Base-by-base conservation (phyloP, 345 rosid species). In the Triadica sebifera region DNA sequence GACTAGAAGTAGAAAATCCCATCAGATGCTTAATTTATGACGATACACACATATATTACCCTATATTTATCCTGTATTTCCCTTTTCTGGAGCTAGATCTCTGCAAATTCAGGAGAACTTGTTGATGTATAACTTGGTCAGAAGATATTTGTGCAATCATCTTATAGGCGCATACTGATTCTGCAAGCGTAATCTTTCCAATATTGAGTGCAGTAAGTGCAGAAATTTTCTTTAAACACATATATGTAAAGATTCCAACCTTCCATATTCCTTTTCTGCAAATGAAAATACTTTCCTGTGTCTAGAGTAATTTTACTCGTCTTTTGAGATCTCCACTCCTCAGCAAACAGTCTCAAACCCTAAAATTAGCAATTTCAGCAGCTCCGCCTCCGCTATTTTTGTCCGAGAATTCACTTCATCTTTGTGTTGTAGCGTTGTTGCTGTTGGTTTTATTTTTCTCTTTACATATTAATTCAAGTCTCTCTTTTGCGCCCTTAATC, bases 151-250 rank as follows among this genome's bases (percentile, higher is more conserved):
- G 38, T 29, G 17, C 29, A 17, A 50, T 29, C 57, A 67, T 3
- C 19, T 78, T 76, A 46, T 74, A 55, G 16, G 38, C 34, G 65
- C n/a, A 15, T 29, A 41, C 52, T 72, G 74, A 67, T 77, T 67
- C 79, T 47, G 53, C 70, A 55, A 56, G 61, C 59, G 72, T 71
- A 74, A 64, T 60, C 69, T 76, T 79, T 69, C 78, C 72, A 5
- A 16, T 70, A 75, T 73, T 61, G 67, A 52, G 50, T 67, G 71
- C 47, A 43, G 51, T 43, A 65, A 65, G 68, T 41, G 16, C 9
- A 41, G 4, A 65, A 65, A 39, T 43, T 65, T 29, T 41, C 34
- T 41, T 29, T 65, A n/a, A 4, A 65, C 39, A 64, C 41, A 65
- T 4, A 41, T 19, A 65, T 29, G 34, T 29, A 29, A 29, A 29